Evolutionary conservation across 108 stramenopile species (phyloP).

Genomic region (Skeletonema costatum): DNA sequence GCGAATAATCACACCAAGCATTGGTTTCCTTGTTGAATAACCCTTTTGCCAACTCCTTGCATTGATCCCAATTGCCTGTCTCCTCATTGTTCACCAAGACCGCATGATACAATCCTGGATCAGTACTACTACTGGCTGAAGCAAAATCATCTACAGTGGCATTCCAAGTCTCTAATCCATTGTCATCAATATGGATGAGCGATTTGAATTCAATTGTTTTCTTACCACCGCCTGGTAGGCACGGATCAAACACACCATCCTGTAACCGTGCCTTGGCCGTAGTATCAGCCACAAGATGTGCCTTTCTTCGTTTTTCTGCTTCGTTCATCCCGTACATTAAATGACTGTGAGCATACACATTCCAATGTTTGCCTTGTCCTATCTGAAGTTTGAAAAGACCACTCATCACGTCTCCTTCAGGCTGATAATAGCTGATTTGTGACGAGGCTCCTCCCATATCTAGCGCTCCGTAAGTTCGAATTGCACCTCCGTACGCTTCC

Average conservation of each 20-base stretch:
- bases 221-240: constrained; percentile 63
- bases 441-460: constrained; percentile 92
- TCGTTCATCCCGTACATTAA: constrained; percentile 86
- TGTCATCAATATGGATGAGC: constrained; percentile 41
- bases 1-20: constrained; percentile 87
- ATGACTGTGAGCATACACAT: constrained; percentile 90
- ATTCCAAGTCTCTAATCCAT: constrained; percentile 46
- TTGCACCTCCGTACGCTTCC: constrained; percentile 35
- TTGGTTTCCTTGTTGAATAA: constrained; percentile 60
- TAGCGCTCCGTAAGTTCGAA: constrained; percentile 77
- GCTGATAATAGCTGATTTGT: constrained; percentile 85
- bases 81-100: constrained; percentile 52
- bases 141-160: constrained; percentile 35
- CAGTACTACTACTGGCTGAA: not conserved
- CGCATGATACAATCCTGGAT: constrained; percentile 52
- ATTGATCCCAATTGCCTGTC: constrained; percentile 57
- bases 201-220: constrained; percentile 42
- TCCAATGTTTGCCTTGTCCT: constrained; percentile 85
- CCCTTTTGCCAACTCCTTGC: constrained; percentile 46
- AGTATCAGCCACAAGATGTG: constrained; percentile 39
- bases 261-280: constrained; percentile 19
- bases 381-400: constrained; percentile 88
- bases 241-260: constrained; percentile 72
- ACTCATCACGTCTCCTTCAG: constrained; percentile 82
- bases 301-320: constrained; percentile 57